Conservation (phyloP, 208 protist species). For the Naegleria fowleri region DNA sequence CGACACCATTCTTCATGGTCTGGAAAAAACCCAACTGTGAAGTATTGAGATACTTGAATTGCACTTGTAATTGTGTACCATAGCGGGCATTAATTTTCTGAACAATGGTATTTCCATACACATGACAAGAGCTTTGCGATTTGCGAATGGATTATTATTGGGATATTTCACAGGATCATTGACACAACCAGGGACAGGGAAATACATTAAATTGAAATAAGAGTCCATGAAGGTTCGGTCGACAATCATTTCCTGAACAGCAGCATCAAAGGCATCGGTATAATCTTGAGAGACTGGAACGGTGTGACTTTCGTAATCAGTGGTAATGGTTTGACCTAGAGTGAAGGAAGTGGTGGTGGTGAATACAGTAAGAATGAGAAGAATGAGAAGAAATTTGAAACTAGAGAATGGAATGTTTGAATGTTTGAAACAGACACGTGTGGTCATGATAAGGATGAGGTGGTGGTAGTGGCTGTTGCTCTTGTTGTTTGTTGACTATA, state of each 20-base stretch:
- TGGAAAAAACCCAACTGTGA: background rate
- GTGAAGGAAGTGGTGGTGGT: no score
- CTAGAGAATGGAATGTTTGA: no score
- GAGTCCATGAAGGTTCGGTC: background rate
- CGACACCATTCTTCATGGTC: background rate
- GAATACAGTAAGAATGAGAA: no score
- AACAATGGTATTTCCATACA: background rate
- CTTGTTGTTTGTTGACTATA: no score
- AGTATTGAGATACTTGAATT: background rate
- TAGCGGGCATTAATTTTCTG: background rate
- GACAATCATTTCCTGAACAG: background rate
- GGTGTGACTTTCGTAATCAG: no score
- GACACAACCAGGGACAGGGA: background rate
- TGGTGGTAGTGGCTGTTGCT: no score
- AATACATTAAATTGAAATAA: background rate
- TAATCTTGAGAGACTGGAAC: no score
- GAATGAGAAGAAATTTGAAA: no score
- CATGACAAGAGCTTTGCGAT: background rate
- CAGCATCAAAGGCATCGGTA: background rate
- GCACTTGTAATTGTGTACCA: background rate
- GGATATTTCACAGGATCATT: background rate
- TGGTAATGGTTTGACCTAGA: no score
- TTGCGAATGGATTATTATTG: background rate
- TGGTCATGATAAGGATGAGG: no score
- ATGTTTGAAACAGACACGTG: no score